Percentiles rank a stretch among this genome's conserved stretches.
Conservation (phyloP, 495 filamentous ascomycete genomes). For the Achaetomiella virescens region DNA sequence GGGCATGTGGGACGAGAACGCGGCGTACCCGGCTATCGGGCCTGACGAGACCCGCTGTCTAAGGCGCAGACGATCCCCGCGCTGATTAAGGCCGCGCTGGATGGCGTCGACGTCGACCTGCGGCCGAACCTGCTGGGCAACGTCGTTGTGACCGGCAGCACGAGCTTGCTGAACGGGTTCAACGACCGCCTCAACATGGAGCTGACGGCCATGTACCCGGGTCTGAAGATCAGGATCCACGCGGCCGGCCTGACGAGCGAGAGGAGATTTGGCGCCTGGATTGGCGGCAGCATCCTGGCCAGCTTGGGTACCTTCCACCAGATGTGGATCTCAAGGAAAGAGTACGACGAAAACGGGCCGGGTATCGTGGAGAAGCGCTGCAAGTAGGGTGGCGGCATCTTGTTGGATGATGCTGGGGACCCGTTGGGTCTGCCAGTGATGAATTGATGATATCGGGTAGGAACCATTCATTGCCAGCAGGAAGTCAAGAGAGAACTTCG, state of each 20-base stretch:
- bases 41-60: conserved; percentile 37
- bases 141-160: conserved; percentile 88
- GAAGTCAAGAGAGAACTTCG: no score
- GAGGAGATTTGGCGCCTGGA: conserved; percentile 86
- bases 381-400: conserved; percentile 42
- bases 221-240: conserved; percentile 73
- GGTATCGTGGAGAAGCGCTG: conserved; percentile 73
- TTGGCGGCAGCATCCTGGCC: conserved; percentile 91
- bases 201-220: conserved; percentile 69
- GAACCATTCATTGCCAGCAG: no score
- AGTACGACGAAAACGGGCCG: conserved; percentile 71
- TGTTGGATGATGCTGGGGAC: not conserved
- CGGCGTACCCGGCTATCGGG: conserved; percentile 41
- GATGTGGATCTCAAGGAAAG: conserved; percentile 90
- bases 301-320: conserved; percentile 99
- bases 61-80: conserved; percentile 70
- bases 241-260: conserved; percentile 81
- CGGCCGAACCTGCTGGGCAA: conserved; percentile 76
- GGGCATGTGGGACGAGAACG: conserved; percentile 79
- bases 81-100: conserved; percentile 69
- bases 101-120: conserved; percentile 79
- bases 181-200: conserved; percentile 83
- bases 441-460: no score
- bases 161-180: conserved; percentile 78
- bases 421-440: not conserved